Percentiles rank a stretch among this genome's conserved stretches.
phyloP scores from a whole-genome alignment of 2,329 filamentous ascomycete species.

The Cercospora beticola region DNA sequence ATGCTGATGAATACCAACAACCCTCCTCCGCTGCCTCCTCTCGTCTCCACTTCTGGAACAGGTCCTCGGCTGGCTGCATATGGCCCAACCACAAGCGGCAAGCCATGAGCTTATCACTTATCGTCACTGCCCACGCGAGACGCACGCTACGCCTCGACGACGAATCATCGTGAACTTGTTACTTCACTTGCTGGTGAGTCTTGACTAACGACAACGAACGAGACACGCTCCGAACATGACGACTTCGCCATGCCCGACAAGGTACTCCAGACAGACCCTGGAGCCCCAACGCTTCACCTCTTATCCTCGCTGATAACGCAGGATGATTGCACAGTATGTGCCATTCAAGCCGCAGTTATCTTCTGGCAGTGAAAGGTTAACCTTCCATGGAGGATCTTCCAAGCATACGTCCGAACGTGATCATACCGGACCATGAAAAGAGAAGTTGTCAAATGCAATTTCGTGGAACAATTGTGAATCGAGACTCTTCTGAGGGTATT shows the following conservation, averaged over 20 bases:
- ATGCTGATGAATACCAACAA: neutral
- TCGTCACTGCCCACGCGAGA: slow-evolving; percentile 3
- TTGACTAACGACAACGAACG: slow-evolving; percentile 5
- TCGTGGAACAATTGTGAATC: neutral
- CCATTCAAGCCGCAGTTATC: neutral
- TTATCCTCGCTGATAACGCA: slow-evolving; percentile 11
- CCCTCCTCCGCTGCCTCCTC: neutral
- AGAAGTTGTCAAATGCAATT: neutral
- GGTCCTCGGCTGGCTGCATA: neutral
- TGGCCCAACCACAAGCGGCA: neutral
- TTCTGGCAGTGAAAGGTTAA: neutral
- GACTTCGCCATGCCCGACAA: slow-evolving; percentile 2
- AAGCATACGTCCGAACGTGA: neutral
- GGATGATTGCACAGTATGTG: neutral
- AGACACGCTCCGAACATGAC: neutral
- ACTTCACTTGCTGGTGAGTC: slow-evolving; percentile 4
- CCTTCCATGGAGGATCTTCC: neutral
- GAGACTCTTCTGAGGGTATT: neutral
- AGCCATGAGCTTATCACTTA: neutral
- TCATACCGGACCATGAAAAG: neutral
- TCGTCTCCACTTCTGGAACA: neutral
- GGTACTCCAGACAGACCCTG: neutral
- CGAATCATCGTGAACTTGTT: slow-evolving; percentile 11
- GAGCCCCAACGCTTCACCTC: neutral
- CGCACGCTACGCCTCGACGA: neutral